Conservation (phyloP, 768 basidiomycete species). For the Strobilomyces confusus region DNA sequence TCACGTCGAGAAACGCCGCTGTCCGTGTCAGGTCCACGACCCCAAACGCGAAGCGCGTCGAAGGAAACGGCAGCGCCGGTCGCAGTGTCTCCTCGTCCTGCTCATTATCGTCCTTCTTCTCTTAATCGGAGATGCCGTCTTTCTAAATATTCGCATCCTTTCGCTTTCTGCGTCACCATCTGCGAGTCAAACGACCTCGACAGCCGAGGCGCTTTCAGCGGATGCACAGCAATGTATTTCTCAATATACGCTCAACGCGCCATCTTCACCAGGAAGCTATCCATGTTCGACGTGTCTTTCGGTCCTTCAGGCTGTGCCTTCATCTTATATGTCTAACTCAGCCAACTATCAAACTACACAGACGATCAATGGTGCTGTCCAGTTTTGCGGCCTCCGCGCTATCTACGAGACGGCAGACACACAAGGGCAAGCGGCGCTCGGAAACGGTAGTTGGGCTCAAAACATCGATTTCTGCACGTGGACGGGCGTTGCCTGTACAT, state of each 20-base stretch:
- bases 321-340: conserved; percentile 25
- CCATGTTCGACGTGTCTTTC: conserved; percentile 46
- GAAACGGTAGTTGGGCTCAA: conserved; percentile 43
- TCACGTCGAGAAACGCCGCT: conserved; percentile 34
- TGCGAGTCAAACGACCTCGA: conserved; percentile 22
- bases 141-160: conserved; percentile 36
- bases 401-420: conserved; percentile 38
- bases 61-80: conserved; percentile 30
- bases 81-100: conserved; percentile 27
- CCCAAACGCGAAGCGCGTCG: conserved; percentile 16
- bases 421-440: conserved; percentile 37
- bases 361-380: conserved; percentile 34
- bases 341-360: conserved; percentile 33
- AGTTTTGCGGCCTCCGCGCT: conserved; percentile 46
- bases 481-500: conserved; percentile 42
- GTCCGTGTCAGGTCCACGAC: conserved; percentile 23
- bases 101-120: conserved; percentile 40
- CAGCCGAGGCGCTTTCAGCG: conserved; percentile 31
- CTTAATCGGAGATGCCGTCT: conserved; percentile 38
- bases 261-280: conserved; percentile 39
- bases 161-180: conserved; percentile 12
- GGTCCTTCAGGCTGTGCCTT: conserved; percentile 36
- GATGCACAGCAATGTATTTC: conserved; percentile 43
- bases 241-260: conserved; percentile 43
- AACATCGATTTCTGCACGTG: conserved; percentile 44